Evolutionary conservation across 345 rosid species (phyloP).

Genomic region (Litchi chinensis): DNA sequence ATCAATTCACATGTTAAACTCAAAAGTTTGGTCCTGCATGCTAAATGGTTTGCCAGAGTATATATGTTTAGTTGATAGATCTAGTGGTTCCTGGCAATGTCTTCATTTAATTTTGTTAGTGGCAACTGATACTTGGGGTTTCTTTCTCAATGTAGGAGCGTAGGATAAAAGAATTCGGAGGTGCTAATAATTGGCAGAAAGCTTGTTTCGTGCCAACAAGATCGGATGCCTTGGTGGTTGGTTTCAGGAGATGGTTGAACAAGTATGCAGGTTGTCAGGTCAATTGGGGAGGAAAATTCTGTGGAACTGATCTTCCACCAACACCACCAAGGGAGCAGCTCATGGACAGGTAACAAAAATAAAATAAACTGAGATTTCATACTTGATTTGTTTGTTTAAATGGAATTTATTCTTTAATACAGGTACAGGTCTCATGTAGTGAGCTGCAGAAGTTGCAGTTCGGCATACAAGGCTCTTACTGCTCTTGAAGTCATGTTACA

Average conservation of each 20-base stretch:
- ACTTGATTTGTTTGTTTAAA: background rate
- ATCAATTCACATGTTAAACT: too few relatives aligned
- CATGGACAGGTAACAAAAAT: conserved; percentile 58
- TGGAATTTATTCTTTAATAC: background rate
- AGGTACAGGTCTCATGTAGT: conserved; percentile 88
- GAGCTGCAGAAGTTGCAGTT: conserved; percentile 72
- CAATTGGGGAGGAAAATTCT: conserved; percentile 73
- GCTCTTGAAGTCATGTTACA: conserved; percentile 58
- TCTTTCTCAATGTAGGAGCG: conserved; percentile 47
- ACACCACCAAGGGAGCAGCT: conserved; percentile 69
- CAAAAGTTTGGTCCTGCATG: too few relatives aligned
- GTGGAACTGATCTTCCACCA: conserved; percentile 57
- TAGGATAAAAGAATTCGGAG: conserved; percentile 60
- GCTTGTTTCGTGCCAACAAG: conserved; percentile 77
- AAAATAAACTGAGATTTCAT: background rate
- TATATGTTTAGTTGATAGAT: background rate
- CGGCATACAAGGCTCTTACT: conserved; percentile 61
- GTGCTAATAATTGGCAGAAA: conserved; percentile 72
- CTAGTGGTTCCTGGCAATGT: too few relatives aligned
- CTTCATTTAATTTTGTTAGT: background rate
- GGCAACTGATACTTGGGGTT: background rate
- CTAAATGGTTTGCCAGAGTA: too few relatives aligned
- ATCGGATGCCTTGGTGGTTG: conserved; percentile 67
- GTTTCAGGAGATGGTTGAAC: conserved; percentile 76
- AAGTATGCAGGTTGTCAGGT: conserved; percentile 59